These are phyloP conservation scores for Talaromyces wortmannii DNA, from an alignment of 495 filamentous ascomycete species.

Conservation along the genomic window DNA sequence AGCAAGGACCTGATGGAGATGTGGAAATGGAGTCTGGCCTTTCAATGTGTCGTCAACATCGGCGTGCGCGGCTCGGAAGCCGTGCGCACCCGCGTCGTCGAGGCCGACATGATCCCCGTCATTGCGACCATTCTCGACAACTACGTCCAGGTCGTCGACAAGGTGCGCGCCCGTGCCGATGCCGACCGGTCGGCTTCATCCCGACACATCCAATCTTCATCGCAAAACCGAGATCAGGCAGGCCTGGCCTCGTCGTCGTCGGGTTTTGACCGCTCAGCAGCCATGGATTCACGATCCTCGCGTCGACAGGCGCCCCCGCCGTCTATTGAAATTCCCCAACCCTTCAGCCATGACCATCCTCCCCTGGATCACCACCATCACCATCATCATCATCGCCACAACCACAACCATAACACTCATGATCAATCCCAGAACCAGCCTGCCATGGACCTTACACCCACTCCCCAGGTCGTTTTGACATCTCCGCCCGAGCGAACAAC, in stretches of 20 bases:
- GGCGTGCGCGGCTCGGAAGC: constrained; percentile 91
- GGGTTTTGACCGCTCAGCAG: constrained; percentile 30
- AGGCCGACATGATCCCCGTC: constrained; percentile 98
- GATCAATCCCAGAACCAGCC: constrained; percentile 21
- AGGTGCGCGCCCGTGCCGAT: constrained; percentile 78
- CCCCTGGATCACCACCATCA: constrained; percentile 15
- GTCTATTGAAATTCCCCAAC: constrained; percentile 65
- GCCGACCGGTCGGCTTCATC: constrained; percentile 44
- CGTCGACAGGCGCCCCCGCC: constrained; percentile 66
- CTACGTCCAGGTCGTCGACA: constrained; percentile 93
- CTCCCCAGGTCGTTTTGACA: constrained; percentile 60
- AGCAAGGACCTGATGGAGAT: constrained; percentile 98
- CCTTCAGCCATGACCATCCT: constrained; percentile 41
- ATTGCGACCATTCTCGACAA: constrained; percentile 99
- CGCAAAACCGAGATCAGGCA: constrained; percentile 15
- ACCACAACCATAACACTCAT: constrained; percentile 23
- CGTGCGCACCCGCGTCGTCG: constrained; percentile 89
- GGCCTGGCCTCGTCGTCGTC: constrained; percentile 16
- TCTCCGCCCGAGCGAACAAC: constrained; percentile 70
- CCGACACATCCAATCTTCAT: constrained; percentile 20
- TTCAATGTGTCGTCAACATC: constrained; percentile 98
- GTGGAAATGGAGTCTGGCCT: constrained; percentile 99
- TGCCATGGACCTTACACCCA: constrained; percentile 55
- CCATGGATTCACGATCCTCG: constrained; percentile 39
- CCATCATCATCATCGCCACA: constrained; percentile 6